Evolutionary conservation across 2,329 filamentous ascomycete species (phyloP).

Genomic region (Apiospora rasikravindrae): DNA sequence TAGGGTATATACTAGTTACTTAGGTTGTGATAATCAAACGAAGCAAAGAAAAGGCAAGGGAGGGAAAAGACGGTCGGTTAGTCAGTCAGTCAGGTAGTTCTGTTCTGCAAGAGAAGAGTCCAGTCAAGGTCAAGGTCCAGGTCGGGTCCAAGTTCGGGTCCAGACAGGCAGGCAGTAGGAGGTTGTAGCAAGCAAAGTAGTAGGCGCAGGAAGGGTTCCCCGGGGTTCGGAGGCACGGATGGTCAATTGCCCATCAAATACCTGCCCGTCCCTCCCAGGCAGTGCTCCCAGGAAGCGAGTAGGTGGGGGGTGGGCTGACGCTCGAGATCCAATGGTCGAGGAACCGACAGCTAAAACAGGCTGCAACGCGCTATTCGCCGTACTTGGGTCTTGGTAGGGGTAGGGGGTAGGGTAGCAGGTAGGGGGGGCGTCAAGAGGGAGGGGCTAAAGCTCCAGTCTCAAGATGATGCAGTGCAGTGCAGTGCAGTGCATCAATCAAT

Average conservation of each 20-base stretch:
- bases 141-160: not conserved
- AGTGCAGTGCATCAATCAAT: too few relatives aligned
- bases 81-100: not conserved
- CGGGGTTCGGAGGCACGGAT: conserved; percentile 14
- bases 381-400: conserved; percentile 17
- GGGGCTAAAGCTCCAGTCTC: conserved; percentile 14
- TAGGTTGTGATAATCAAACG: conserved; percentile 12
- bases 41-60: not conserved
- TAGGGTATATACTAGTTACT: conserved; percentile 13
- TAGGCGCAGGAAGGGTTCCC: not conserved
- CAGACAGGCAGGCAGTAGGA: not conserved
- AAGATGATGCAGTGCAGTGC: not conserved
- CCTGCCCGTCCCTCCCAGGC: not conserved
- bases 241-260: not conserved
- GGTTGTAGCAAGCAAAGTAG: not conserved
- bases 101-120: not conserved
- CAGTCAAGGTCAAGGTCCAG: not conserved
- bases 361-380: conserved; percentile 24
- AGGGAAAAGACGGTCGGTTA: not conserved
- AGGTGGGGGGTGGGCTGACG: conserved; percentile 16
- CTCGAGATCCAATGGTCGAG: conserved; percentile 7
- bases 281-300: not conserved
- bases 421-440: not conserved
- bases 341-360: conserved; percentile 23
- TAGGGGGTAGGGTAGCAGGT: not conserved